phyloP scores from a whole-genome alignment of 2,329 filamentous ascomycete genomes.

The Macrophomina phaseolina region DNA sequence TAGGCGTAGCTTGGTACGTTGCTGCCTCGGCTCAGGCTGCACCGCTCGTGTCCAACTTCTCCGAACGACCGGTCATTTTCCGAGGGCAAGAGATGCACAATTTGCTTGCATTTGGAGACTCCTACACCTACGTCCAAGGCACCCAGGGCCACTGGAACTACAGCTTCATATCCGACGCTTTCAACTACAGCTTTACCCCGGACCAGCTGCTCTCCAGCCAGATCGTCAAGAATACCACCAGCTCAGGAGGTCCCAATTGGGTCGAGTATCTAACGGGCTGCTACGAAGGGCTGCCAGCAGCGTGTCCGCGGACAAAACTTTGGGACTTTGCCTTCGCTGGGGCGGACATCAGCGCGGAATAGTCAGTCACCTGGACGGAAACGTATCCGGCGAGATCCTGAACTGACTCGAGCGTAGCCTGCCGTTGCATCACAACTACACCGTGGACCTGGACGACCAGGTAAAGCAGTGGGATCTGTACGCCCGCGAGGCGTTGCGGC shows the following conservation, averaged over 20 bases:
- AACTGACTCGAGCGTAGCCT: constrained; percentile 35
- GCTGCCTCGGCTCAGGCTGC: not conserved
- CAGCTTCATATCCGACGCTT: constrained; percentile 61
- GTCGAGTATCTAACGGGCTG: constrained; percentile 60
- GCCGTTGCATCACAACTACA: constrained; percentile 59
- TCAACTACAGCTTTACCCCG: constrained; percentile 54
- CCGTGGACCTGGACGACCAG: constrained; percentile 57
- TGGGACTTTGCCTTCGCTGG: constrained; percentile 65
- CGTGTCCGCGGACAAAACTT: constrained; percentile 53
- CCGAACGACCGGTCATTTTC: not conserved
- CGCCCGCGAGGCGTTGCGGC: constrained; percentile 37
- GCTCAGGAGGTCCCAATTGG: constrained; percentile 62
- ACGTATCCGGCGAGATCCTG: constrained; percentile 26
- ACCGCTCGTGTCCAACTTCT: not conserved
- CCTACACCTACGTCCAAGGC: constrained; percentile 61
- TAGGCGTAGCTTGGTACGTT: not conserved
- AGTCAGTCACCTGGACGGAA: constrained; percentile 34
- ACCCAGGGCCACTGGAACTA: constrained; percentile 57
- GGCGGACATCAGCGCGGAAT: constrained; percentile 54
- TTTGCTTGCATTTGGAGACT: constrained; percentile 56
- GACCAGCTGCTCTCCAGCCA: constrained; percentile 52
- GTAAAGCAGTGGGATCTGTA: constrained; percentile 56
- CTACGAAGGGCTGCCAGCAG: constrained; percentile 48
- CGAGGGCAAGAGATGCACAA: not conserved
- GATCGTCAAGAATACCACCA: constrained; percentile 60